Conservation (phyloP, 345 rosid species). For the Rhodamnia argentea region DNA sequence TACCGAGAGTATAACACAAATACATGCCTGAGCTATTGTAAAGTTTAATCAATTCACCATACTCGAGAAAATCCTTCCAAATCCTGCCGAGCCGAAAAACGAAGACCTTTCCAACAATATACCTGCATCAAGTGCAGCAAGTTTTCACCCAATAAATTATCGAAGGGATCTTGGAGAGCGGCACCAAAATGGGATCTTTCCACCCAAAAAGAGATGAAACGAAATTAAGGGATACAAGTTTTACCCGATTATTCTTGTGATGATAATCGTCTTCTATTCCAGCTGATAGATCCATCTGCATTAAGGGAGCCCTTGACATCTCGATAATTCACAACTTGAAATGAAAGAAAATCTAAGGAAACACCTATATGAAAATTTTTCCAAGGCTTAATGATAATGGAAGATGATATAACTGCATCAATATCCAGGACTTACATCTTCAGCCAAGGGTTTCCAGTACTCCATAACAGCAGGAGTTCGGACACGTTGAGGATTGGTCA, state of each 20-base stretch:
- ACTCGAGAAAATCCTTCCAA: slow-evolving; percentile 94
- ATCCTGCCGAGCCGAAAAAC: slow-evolving; percentile 90
- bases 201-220: neutral
- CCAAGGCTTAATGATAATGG: neutral
- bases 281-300: slow-evolving; percentile 88
- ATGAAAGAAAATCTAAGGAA: neutral
- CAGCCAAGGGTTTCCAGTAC: slow-evolving; percentile 96
- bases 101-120: slow-evolving; percentile 98
- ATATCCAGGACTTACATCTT: slow-evolving; percentile 55
- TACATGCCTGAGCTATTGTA: neutral
- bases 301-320: neutral
- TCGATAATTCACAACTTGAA: neutral
- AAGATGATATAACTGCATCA: neutral
- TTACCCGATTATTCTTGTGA: slow-evolving; percentile 82
- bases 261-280: slow-evolving; percentile 95
- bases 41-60: slow-evolving; percentile 6
- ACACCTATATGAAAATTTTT: neutral
- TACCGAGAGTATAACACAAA: neutral
- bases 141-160: neutral
- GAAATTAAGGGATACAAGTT: neutral
- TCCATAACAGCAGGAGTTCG: slow-evolving; percentile 79
- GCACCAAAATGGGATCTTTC: neutral
- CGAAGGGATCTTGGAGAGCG: neutral
- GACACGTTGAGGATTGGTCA: slow-evolving; percentile 85
- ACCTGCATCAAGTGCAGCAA: slow-evolving; percentile 36